Conservation (phyloP, 1,284 basidiomycete species). For the Somion occarium region DNA sequence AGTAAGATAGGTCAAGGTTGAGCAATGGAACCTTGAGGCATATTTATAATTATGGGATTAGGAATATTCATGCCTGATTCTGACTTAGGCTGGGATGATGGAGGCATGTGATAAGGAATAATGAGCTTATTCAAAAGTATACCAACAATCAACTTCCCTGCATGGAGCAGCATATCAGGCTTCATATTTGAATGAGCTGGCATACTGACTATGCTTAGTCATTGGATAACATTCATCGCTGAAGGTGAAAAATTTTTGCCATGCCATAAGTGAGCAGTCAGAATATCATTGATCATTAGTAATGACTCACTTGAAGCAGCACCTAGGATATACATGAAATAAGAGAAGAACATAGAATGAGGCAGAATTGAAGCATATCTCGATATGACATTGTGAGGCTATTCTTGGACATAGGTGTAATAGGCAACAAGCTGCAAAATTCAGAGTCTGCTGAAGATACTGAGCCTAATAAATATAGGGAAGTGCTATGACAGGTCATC, state of each 20-base stretch:
- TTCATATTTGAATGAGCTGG: slow-evolving; percentile 25
- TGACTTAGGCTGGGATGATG: slow-evolving; percentile 1
- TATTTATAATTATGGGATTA: slow-evolving; percentile 10
- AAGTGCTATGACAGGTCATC: slow-evolving; percentile 33
- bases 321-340: slow-evolving; percentile 8
- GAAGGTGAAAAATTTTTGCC: slow-evolving; percentile 18
- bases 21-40: slow-evolving; percentile 7
- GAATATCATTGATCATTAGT: slow-evolving; percentile 9
- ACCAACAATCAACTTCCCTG: slow-evolving; percentile 54
- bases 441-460: slow-evolving; percentile 23
- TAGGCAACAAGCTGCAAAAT: slow-evolving; percentile 22
- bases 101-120: slow-evolving; percentile 15
- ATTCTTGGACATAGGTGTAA: slow-evolving; percentile 30
- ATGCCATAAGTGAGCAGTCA: slow-evolving; percentile 25
- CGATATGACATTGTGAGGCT: slow-evolving; percentile 17
- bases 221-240: slow-evolving; percentile 20
- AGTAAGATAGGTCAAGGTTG: slow-evolving; percentile 26
- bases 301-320: slow-evolving; percentile 11
- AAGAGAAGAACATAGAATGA: slow-evolving; percentile 2
- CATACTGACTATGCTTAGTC: slow-evolving; percentile 24
- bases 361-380: slow-evolving; percentile 3
- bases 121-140: slow-evolving; percentile 41
- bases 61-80: slow-evolving; percentile 9
- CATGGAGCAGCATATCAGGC: slow-evolving; percentile 25
- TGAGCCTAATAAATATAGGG: slow-evolving; percentile 29